Evolutionary conservation across 352 stramenopile genomes (phyloP).

Genomic region (Albugo candida): DNA sequence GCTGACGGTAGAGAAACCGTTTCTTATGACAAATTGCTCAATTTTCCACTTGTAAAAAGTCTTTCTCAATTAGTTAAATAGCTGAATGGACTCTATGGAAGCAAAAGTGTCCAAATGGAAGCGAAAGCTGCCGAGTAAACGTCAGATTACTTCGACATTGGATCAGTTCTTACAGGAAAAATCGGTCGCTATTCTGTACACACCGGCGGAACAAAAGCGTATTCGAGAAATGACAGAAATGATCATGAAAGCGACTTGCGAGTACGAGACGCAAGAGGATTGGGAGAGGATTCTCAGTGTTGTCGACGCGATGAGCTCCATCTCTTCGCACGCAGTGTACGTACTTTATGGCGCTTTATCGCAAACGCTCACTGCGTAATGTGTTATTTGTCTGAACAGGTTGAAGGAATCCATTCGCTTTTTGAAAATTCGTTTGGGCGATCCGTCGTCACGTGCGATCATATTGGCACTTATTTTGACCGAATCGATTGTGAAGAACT

Average conservation of each 20-base stretch:
- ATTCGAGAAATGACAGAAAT: constrained; percentile 57
- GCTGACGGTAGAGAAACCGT: too few species aligned
- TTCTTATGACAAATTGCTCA: too few species aligned
- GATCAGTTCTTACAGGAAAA: constrained; percentile 69
- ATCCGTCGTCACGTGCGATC: constrained; percentile 39
- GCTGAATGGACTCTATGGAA: constrained; percentile 17
- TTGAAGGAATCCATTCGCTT: constrained; percentile 58
- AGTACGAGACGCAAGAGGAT: constrained; percentile 48
- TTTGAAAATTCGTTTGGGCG: constrained; percentile 37
- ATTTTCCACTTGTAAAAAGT: too few species aligned
- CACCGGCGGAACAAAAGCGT: constrained; percentile 42
- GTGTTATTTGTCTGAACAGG: constrained; percentile 8
- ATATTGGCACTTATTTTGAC: constrained; percentile 43
- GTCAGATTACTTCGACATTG: constrained; percentile 31
- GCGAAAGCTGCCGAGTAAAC: constrained; percentile 57
- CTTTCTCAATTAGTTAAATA: too few species aligned
- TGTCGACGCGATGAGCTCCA: constrained; percentile 49
- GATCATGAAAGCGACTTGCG: constrained; percentile 41
- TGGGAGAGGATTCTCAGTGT: constrained; percentile 57
- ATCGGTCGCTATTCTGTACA: constrained; percentile 50
- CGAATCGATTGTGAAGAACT: constrained; percentile 64
- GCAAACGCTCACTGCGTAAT: neutral
- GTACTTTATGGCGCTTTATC: neutral
- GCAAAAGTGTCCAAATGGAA: constrained; percentile 41
- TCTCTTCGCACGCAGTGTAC: neutral